Conservation (phyloP, 2,329 filamentous ascomycete genomes). For the Hymenoscyphus linearis region DNA sequence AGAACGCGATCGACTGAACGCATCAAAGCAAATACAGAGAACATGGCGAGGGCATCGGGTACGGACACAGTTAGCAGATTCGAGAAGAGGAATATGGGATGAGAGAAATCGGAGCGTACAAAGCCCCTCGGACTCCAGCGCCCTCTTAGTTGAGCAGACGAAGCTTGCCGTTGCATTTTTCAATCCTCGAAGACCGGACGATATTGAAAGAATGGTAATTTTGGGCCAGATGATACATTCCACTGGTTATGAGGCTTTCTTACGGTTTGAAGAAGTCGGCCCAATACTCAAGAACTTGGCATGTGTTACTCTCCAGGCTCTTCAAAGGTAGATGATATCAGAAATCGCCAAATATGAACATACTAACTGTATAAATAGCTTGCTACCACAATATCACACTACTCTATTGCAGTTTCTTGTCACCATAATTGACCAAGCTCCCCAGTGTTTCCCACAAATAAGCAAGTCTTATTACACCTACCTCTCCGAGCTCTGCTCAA, state of each 20-base stretch:
- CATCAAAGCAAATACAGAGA: slow-evolving; percentile 69
- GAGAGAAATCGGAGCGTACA: slow-evolving; percentile 41
- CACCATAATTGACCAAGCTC: slow-evolving; percentile 19
- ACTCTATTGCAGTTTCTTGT: slow-evolving; percentile 25
- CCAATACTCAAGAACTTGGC: slow-evolving; percentile 22
- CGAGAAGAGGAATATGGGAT: slow-evolving; percentile 60
- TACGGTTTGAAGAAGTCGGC: slow-evolving; percentile 20
- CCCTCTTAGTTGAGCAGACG: slow-evolving; percentile 38
- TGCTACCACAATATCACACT: slow-evolving; percentile 13
- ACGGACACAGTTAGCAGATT: slow-evolving; percentile 52
- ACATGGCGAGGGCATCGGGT: slow-evolving; percentile 73
- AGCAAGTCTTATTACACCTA: slow-evolving; percentile 27
- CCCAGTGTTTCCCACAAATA: slow-evolving; percentile 22
- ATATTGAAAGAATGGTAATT: slow-evolving; percentile 42
- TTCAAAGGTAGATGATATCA: slow-evolving; percentile 24
- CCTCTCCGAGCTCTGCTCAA: slow-evolving; percentile 24
- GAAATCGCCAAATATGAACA: background rate
- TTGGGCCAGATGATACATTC: slow-evolving; percentile 33
- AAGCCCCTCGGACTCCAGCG: slow-evolving; percentile 24
- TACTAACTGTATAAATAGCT: slow-evolving; percentile 19
- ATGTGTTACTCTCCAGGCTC: slow-evolving; percentile 21
- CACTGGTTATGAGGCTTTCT: slow-evolving; percentile 35
- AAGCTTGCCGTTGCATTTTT: slow-evolving; percentile 48
- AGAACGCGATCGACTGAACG: slow-evolving; percentile 72
- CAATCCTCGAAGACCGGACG: slow-evolving; percentile 39